Conservation (phyloP, 2,329 filamentous ascomycete species). For the Dichotomopilus funicola region DNA sequence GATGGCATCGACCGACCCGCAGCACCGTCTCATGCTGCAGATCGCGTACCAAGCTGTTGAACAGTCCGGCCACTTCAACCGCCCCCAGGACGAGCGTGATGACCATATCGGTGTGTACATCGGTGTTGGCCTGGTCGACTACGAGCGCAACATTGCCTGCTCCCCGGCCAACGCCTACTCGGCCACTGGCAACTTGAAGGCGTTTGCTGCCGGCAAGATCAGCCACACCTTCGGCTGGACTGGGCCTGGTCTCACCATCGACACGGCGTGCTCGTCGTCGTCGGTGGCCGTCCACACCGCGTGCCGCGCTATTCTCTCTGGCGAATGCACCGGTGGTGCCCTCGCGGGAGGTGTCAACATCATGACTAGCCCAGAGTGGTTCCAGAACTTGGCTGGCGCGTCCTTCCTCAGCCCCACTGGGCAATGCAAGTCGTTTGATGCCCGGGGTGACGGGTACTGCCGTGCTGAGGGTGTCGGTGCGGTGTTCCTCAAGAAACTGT, state of each 20-base stretch:
- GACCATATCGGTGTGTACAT: conserved; percentile 32
- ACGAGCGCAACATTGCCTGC: conserved; percentile 24
- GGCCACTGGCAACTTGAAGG: conserved; percentile 27
- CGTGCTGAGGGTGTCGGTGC: conserved; percentile 42
- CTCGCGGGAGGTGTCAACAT: conserved; percentile 30
- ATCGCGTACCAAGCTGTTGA: conserved; percentile 36
- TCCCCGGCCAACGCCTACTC: conserved; percentile 28
- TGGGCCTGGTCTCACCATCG: conserved; percentile 30
- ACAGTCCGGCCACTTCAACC: conserved; percentile 20
- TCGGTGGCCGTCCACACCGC: conserved; percentile 34
- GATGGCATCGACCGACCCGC: conserved; percentile 36
- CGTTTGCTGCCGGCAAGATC: conserved; percentile 30
- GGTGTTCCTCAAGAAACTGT: conserved; percentile 43
- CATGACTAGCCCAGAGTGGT: conserved; percentile 24
- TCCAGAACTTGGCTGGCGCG: conserved; percentile 25
- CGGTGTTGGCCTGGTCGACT: conserved; percentile 26
- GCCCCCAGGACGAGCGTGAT: conserved; percentile 21
- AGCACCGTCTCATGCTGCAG: conserved; percentile 36
- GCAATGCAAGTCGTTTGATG: conserved; percentile 30
- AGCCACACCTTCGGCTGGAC: conserved; percentile 32
- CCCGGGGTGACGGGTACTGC: conserved; percentile 41
- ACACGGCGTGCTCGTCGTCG: conserved; percentile 34
- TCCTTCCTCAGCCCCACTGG: conserved; percentile 30
- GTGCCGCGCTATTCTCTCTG: conserved; percentile 23
- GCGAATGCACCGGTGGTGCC: conserved; percentile 26